Evolutionary conservation across 495 filamentous ascomycete genomes (phyloP).

Genomic region (Hypoxylon subgilvum): DNA sequence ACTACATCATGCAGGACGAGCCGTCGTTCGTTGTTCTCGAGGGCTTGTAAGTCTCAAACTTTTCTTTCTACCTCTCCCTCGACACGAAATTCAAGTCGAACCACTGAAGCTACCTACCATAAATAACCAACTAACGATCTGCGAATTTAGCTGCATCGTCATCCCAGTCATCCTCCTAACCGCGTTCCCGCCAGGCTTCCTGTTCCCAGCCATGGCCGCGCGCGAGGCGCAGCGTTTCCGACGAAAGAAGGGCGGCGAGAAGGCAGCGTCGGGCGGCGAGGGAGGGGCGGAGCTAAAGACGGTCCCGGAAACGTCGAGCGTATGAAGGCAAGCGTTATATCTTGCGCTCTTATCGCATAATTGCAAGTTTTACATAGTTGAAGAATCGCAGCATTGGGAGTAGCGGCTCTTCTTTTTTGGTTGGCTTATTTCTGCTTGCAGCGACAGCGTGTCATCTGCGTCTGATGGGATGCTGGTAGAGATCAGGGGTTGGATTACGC

Average conservation of each 20-base stretch:
- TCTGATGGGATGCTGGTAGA: neutral
- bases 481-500: too few species aligned
- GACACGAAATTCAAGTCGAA: too few species aligned
- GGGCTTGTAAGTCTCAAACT: conserved; percentile 44
- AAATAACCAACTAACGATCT: too few species aligned
- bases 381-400: too few species aligned
- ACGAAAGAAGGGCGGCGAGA: neutral
- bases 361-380: too few species aligned
- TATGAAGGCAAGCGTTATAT: neutral
- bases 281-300: conserved; percentile 10
- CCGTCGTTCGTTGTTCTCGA: conserved; percentile 68
- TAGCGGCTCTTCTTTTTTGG: neutral
- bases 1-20: conserved; percentile 70
- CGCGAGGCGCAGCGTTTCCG: conserved; percentile 35
- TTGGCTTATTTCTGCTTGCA: neutral
- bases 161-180: conserved; percentile 46
- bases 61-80: conserved; percentile 1
- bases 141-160: conserved; percentile 45
- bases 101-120: too few species aligned
- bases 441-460: neutral
- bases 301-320: conserved; percentile 6
- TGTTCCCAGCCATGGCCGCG: conserved; percentile 50
- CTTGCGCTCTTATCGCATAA: neutral
- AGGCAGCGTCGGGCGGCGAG: conserved; percentile 10
- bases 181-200: conserved; percentile 43